Conservation (phyloP, 371 early-diverging fungal genomes). For the Mucor mucedo region DNA sequence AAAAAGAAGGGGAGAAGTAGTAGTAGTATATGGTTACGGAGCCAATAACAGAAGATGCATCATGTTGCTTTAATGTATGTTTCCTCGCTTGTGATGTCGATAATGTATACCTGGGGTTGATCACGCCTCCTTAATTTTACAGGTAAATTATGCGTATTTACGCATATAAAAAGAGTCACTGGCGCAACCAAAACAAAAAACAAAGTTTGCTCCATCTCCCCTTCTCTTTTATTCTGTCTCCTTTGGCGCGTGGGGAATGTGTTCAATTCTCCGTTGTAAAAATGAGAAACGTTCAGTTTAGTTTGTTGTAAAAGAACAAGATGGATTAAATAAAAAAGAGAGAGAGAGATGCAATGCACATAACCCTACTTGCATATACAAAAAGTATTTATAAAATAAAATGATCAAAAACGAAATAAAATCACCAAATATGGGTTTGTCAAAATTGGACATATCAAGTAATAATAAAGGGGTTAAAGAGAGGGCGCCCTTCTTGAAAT, state of each 20-base stretch:
- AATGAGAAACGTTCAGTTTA: not conserved
- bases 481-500: slow-evolving; percentile 21
- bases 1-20: not conserved
- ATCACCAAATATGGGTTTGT: slow-evolving; percentile 35
- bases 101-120: slow-evolving; percentile 5
- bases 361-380: slow-evolving; percentile 25
- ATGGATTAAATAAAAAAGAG: not conserved
- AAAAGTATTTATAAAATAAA: slow-evolving; percentile 18
- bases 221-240: too few species aligned
- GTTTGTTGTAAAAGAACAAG: not conserved
- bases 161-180: slow-evolving; percentile 49
- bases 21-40: slow-evolving; percentile 2
- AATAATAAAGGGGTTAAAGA: slow-evolving; percentile 31
- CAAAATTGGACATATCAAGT: slow-evolving; percentile 32
- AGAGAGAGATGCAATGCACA: slow-evolving; percentile 18
- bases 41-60: slow-evolving; percentile 22
- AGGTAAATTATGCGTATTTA: slow-evolving; percentile 64
- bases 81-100: slow-evolving; percentile 3
- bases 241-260: too few species aligned
- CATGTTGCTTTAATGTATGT: slow-evolving; percentile 16
- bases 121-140: slow-evolving; percentile 2
- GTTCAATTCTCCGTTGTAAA: too few species aligned
- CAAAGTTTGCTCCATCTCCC: not conserved
- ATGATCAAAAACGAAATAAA: slow-evolving; percentile 33
- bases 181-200: not conserved